phyloP scores from a whole-genome alignment of 371 early-diverging fungal genomes.

The Mucor saturninus region DNA sequence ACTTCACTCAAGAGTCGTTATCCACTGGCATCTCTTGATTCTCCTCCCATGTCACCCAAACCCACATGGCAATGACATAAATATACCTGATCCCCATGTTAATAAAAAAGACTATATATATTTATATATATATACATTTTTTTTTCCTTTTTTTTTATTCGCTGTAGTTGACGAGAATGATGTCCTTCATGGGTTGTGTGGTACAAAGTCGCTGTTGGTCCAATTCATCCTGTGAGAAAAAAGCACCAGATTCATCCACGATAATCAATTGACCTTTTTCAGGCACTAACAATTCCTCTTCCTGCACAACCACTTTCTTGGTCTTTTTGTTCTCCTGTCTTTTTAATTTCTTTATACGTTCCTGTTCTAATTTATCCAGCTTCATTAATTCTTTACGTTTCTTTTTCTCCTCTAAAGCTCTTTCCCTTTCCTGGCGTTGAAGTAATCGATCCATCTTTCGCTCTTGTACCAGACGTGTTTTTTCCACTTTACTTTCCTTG shows the following conservation, averaged over 20 bases:
- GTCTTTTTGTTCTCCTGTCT: not conserved
- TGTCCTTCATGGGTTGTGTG: not conserved
- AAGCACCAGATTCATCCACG: not conserved
- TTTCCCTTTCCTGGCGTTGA: not conserved
- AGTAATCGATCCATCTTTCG: not conserved
- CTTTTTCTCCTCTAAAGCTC: not conserved
- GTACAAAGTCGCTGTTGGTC: not conserved
- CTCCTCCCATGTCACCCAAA: constrained; percentile 9
- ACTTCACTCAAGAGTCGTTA: constrained; percentile 11
- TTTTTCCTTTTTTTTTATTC: not conserved
- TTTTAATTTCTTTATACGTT: not conserved
- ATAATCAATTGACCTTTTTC: not conserved
- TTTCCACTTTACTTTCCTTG: not conserved
- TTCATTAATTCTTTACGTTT: not conserved
- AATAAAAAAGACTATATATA: not conserved
- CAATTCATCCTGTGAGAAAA: not conserved
- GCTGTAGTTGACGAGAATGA: not conserved
- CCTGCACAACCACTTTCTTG: not conserved
- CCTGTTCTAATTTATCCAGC: constrained; percentile 1
- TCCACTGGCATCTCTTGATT: not conserved
- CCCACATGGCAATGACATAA: constrained; percentile 27
- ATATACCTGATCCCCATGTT: constrained; percentile 21
- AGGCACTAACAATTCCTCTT: not conserved
- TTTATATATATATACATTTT: not conserved
- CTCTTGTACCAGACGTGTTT: not conserved